Percentiles rank a stretch among this genome's conserved stretches.
These are phyloP conservation scores for Cucumis cinereus DNA, from an alignment of 306 rosid genomes.

Conservation along the genomic window DNA sequence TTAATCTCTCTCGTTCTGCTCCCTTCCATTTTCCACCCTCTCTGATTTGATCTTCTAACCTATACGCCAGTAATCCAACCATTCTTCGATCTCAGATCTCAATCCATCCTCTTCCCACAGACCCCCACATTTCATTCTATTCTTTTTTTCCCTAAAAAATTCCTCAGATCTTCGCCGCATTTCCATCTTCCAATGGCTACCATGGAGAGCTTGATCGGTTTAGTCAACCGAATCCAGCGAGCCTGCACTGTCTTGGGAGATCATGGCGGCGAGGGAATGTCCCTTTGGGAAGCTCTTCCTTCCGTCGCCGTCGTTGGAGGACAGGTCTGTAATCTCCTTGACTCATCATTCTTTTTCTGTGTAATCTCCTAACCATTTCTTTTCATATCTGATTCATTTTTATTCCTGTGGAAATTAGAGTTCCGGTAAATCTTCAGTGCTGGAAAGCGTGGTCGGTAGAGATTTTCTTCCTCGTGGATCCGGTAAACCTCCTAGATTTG, in stretches of 20 bases:
- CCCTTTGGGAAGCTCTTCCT: constrained; percentile 99
- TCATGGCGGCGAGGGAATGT: constrained; percentile 94
- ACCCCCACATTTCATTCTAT: not conserved
- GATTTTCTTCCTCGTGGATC: constrained; percentile 99
- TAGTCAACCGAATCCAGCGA: constrained; percentile 83
- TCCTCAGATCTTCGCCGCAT: constrained; percentile 7
- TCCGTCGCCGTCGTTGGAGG: constrained; percentile 98
- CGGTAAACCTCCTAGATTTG: constrained; percentile 28
- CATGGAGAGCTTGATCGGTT: constrained; percentile 98
- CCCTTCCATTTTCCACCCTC: not conserved
- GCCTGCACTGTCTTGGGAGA: constrained; percentile 97
- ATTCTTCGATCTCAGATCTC: constrained; percentile 5
- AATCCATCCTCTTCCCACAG: constrained; percentile 14
- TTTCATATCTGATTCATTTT: not conserved
- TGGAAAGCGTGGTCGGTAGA: constrained; percentile 97
- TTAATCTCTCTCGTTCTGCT: not conserved
- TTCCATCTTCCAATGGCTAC: constrained; percentile 64
- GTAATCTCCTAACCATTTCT: not conserved
- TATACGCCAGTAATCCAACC: constrained; percentile 12
- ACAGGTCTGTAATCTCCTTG: constrained; percentile 34
- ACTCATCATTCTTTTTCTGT: too few species aligned
- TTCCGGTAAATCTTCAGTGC: constrained; percentile 90
- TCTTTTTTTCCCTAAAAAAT: not conserved
- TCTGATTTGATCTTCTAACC: constrained; percentile 29
- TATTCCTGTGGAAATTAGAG: constrained; percentile 32